Conservation (phyloP, 805 yeast genomes). For the Ascoidea rubescens region DNA sequence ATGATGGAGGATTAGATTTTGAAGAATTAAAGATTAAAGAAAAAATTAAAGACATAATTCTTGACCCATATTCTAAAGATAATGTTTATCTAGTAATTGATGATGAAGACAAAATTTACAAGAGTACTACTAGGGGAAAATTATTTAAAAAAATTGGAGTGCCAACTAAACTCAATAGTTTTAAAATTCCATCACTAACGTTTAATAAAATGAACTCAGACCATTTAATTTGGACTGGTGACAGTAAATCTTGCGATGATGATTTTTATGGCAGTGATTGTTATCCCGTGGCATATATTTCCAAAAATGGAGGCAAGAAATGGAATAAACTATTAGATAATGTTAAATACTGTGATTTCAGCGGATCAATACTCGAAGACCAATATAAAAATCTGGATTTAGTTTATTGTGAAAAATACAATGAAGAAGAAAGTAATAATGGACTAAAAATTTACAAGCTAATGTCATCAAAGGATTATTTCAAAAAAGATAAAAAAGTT, state of each 20-base stretch:
- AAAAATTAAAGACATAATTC: conserved; percentile 36
- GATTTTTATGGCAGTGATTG: conserved; percentile 32
- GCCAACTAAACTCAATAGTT: conserved; percentile 34
- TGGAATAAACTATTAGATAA: conserved; percentile 42
- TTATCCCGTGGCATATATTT: conserved; percentile 40
- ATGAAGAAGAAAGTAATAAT: conserved; percentile 4
- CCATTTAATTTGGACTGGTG: conserved; percentile 60
- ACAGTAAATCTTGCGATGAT: conserved; percentile 36
- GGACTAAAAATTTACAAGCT: conserved; percentile 11
- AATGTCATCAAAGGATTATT: conserved; percentile 42
- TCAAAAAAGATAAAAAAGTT: conserved; percentile 23
- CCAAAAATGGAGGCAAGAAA: conserved; percentile 52
- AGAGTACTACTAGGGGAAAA: conserved; percentile 57
- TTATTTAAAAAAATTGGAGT: conserved; percentile 31
- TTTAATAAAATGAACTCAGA: conserved; percentile 47
- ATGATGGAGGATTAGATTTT: conserved; percentile 50
- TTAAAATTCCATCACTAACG: conserved; percentile 27
- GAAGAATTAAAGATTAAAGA: conserved; percentile 21
- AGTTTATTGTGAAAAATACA: conserved; percentile 47
- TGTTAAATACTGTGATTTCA: conserved; percentile 52
- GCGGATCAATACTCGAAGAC: conserved; percentile 31
- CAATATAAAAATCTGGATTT: conserved; percentile 21
- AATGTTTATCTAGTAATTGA: conserved; percentile 38
- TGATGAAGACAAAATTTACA: conserved; percentile 31
- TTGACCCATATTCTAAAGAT: conserved; percentile 44